Evolutionary conservation across 164 flowering plant species (phyloP).

Genomic region (Stephania cephalantha): DNA sequence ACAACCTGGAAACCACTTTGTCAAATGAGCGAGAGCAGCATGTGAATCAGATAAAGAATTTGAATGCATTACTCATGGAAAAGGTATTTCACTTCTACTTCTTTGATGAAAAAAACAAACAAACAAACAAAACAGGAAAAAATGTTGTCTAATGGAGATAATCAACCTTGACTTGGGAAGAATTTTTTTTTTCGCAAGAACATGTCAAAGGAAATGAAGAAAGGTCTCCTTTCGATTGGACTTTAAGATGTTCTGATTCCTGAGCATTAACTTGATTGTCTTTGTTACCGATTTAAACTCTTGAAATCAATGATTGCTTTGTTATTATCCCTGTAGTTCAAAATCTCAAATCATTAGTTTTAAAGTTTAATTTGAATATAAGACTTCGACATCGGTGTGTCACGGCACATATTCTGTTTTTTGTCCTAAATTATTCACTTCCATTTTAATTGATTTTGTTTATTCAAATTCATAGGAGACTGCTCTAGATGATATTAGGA

Average conservation of each 20-base stretch:
- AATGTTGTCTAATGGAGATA: not conserved
- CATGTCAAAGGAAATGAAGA: not conserved
- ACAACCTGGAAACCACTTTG: conserved; percentile 70
- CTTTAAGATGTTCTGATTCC: not conserved
- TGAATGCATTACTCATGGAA: conserved; percentile 66
- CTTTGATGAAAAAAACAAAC: not conserved
- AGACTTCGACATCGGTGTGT: not conserved
- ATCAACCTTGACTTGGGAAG: not conserved
- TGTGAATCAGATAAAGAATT: conserved; percentile 69
- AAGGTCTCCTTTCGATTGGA: not conserved
- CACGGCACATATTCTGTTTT: not conserved
- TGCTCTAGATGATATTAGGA: conserved; percentile 71
- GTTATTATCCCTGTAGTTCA: too few relatives aligned
- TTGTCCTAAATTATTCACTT: not conserved
- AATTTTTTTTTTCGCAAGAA: not conserved
- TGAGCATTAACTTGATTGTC: not conserved
- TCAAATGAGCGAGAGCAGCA: conserved; percentile 83
- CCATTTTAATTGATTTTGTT: not conserved
- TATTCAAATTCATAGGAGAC: conserved; percentile 46
- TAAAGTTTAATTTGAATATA: not conserved
- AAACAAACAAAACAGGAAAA: not conserved
- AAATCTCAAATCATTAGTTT: not conserved
- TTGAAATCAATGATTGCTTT: not conserved
- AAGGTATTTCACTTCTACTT: conserved; percentile 43
- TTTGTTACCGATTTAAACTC: not conserved